These are phyloP conservation scores for Crepidotus sp. DNA, from an alignment of 1,284 basidiomycete species.

Conservation along the genomic window DNA sequence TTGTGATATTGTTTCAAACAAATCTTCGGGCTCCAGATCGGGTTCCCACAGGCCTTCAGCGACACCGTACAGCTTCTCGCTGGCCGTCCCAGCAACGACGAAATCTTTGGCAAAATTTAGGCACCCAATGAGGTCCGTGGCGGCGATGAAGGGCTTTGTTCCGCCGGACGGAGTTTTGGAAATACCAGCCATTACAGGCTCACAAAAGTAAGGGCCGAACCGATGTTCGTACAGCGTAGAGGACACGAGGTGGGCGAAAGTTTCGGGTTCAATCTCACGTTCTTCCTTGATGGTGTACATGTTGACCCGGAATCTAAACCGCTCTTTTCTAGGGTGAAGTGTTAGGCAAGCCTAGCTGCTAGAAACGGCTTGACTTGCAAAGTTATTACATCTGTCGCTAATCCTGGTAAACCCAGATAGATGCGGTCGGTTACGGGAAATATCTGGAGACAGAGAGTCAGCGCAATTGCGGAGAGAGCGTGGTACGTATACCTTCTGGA, in stretches of 20 bases:
- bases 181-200: conserved; percentile 93
- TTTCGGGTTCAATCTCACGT: conserved; percentile 92
- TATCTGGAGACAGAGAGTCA: conserved; percentile 44
- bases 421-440: conserved; percentile 92
- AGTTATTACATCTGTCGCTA: conserved; percentile 90
- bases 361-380: conserved; percentile 45
- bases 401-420: conserved; percentile 87
- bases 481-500: conserved; percentile 70
- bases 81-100: conserved; percentile 92
- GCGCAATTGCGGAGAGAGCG: neutral
- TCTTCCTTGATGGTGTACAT: conserved; percentile 99
- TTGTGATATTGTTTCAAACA: conserved; percentile 98
- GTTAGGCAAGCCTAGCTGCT: conserved; percentile 7
- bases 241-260: conserved; percentile 92
- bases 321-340: conserved; percentile 56
- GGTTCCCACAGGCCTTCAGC: conserved; percentile 99
- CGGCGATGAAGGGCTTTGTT: conserved; percentile 90
- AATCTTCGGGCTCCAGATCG: conserved; percentile 89
- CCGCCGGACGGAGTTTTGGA: conserved; percentile 66
- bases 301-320: conserved; percentile 90
- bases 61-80: conserved; percentile 91
- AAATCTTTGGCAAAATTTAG: conserved; percentile 95
- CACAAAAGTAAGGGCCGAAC: conserved; percentile 96
- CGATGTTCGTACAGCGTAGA: conserved; percentile 96
- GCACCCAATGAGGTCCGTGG: conserved; percentile 95